Evolutionary conservation across 2,329 filamentous ascomycete species (phyloP), one percentile per base, ranked within the genome.

Genomic region (Trichoderma atroviride): DNA sequence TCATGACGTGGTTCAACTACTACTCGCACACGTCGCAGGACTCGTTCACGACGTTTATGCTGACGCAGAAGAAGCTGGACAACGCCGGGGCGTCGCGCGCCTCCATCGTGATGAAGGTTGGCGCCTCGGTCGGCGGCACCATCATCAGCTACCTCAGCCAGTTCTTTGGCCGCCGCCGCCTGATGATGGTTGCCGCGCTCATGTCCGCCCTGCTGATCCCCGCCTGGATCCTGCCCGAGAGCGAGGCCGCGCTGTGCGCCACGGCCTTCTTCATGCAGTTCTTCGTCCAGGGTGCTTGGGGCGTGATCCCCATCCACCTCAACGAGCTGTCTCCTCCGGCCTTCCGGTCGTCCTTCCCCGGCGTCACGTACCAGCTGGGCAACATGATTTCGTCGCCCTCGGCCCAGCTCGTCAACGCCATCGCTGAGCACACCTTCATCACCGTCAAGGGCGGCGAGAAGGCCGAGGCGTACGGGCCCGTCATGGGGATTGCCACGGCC

Each of bases 11-110:
- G 85, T 89, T 89, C 82, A 90, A 89, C 80, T 89, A 85, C 78
- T 93, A 92, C 81, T 91, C 89, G 62, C 92, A 95, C 82, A 92
- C 91, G 1, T 91, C 88, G 29, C 92, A 95, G 78, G 92, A 95
- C 81, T 91, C 87, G 60, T 94, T 94, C 81, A 93, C 92, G 0
- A 94, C 92, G 3, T 93, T 94, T 77, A 91, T 94, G 89, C 83
- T 90, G 50, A 85, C 85, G 5, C 86, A 92, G 74, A 94, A 94
- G 79, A 88, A 89, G 72, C 84, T 94, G 70, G 75, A 84, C 67
- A 90, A 92, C 74, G 76, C 82, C 1, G 84, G 84, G 0, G 90
- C 91, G 5, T 91, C 86, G 9, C 88, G 91, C n/a, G 91, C 91
- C 19, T 91, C 88, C n/a, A 94, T 94, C 73, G 79, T 94, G 70